phyloP scores from a whole-genome alignment of 2,329 filamentous ascomycete genomes.

The Paracoccidioides brasiliensis region DNA sequence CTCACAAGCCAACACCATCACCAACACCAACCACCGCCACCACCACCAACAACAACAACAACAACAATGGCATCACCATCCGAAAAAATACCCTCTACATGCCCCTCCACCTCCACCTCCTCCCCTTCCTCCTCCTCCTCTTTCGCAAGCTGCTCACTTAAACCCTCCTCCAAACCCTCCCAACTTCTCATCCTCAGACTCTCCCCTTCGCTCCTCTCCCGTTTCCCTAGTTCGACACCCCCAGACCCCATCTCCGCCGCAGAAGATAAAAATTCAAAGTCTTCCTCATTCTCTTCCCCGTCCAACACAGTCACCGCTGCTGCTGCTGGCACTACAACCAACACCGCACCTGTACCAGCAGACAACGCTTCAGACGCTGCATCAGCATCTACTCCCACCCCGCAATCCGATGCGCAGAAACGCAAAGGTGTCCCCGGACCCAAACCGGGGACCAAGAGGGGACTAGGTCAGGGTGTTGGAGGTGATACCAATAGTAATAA shows the following conservation, averaged over 20 bases:
- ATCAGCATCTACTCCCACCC: conserved; percentile 19
- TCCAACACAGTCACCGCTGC: conserved; percentile 16
- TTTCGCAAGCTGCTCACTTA: neutral
- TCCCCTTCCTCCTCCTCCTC: conserved; percentile 3
- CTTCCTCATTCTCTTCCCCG: conserved; percentile 16
- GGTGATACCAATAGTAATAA: conserved; percentile 50
- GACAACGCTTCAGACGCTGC: conserved; percentile 31
- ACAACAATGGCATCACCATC: neutral
- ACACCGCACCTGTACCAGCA: conserved; percentile 10
- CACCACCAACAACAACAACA: neutral
- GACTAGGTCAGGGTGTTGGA: conserved; percentile 41
- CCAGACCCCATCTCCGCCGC: too few species aligned
- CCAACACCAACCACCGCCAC: neutral
- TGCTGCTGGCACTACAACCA: conserved; percentile 16
- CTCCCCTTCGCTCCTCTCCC: conserved; percentile 23
- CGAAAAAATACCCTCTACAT: neutral
- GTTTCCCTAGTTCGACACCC: too few species aligned
- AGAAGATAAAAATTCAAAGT: conserved; percentile 20
- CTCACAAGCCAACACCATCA: conserved; percentile 3
- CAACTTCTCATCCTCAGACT: conserved; percentile 27
- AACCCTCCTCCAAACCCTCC: neutral
- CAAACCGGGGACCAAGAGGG: conserved; percentile 51
- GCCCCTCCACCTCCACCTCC: conserved; percentile 11
- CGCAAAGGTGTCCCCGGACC: conserved; percentile 64
- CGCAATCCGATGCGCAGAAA: conserved; percentile 42